Evolutionary conservation across 1,139 yeast genomes (phyloP).

Genomic region (Suhomyces anneliseae): DNA sequence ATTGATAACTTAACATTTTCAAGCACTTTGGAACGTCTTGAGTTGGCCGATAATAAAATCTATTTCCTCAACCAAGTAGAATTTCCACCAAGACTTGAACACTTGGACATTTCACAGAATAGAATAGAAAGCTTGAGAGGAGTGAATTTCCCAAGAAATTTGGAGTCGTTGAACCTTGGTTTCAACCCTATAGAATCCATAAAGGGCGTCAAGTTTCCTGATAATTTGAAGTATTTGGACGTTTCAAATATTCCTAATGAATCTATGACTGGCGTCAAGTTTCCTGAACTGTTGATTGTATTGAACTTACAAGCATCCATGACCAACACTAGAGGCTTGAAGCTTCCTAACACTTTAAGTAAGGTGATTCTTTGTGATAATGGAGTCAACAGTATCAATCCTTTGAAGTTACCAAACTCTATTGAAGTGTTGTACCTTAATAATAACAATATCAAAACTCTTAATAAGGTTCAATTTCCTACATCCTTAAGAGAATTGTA

Average conservation of each 20-base stretch:
- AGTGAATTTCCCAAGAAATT: constrained; percentile 37
- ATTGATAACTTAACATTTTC: constrained; percentile 43
- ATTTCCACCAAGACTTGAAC: constrained; percentile 33
- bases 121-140: constrained; percentile 43
- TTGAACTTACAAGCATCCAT: constrained; percentile 47
- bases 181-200: constrained; percentile 47
- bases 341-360: constrained; percentile 35
- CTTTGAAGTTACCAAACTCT: constrained; percentile 44
- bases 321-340: constrained; percentile 49
- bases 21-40: constrained; percentile 30
- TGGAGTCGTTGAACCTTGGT: constrained; percentile 35
- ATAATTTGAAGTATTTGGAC: constrained; percentile 35
- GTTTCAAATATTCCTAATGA: constrained; percentile 48
- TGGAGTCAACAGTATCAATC: constrained; percentile 50
- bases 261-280: constrained; percentile 49
- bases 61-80: constrained; percentile 44
- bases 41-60: constrained; percentile 39
- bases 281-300: constrained; percentile 41
- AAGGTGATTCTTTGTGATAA: constrained; percentile 38
- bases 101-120: constrained; percentile 42
- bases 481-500: constrained; percentile 35
- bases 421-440: constrained; percentile 39
- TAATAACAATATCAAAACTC: constrained; percentile 46
- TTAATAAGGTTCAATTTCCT: constrained; percentile 47
- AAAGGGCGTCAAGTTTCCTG: constrained; percentile 46